A percentile compares a stretch with the other conserved stretches of the same genome.
phyloP scores from a whole-genome alignment of 2,329 filamentous ascomycete genomes.

The Colletotrichum liriopes region DNA sequence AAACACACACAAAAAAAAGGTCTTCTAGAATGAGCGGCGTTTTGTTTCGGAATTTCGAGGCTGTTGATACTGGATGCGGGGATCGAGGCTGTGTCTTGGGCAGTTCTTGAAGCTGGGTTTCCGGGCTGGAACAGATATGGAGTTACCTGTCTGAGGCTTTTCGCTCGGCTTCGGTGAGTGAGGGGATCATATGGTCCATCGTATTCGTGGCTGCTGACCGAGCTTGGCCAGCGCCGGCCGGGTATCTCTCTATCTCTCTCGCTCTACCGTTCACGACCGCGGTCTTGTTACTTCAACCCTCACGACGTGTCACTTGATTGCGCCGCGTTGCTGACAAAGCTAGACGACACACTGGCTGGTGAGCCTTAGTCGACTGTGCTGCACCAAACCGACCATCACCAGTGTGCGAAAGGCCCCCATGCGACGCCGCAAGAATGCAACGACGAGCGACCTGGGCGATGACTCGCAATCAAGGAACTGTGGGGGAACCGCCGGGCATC shows the following conservation, averaged over 20 bases:
- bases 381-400: neutral
- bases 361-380: neutral
- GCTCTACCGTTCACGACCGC: no score
- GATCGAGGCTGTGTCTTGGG: neutral
- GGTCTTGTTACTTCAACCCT: neutral
- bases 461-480: neutral
- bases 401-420: neutral
- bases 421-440: neutral
- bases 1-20: neutral
- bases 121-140: neutral
- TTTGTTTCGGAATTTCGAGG: slow-evolving; percentile 11
- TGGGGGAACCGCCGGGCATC: neutral
- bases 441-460: neutral
- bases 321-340: neutral
- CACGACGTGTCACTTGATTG: neutral
- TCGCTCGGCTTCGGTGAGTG: slow-evolving; percentile 9
- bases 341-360: neutral
- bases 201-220: slow-evolving; percentile 9
- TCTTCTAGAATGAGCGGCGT: slow-evolving; percentile 12
- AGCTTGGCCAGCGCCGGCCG: neutral
- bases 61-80: neutral
- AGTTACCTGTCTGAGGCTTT: neutral
- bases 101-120: neutral
- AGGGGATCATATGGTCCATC: slow-evolving; percentile 1
- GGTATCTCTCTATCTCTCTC: neutral